These are phyloP conservation scores for Parmelia sp. DNA, from an alignment of 495 filamentous ascomycete species.

Conservation along the genomic window DNA sequence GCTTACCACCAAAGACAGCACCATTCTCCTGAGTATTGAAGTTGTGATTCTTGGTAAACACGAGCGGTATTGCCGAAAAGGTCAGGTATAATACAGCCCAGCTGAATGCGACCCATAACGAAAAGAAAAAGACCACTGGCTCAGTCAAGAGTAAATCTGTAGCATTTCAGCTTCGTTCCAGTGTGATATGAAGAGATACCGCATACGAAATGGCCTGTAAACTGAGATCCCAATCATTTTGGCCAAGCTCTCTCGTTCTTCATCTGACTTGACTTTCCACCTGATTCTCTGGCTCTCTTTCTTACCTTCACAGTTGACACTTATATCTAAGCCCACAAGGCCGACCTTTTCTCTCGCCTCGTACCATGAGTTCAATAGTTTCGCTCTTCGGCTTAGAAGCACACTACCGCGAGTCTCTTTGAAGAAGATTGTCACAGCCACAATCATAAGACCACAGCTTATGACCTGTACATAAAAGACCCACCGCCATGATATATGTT, in stretches of 20 bases:
- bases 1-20: slow-evolving; percentile 59
- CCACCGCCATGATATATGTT: slow-evolving; percentile 73
- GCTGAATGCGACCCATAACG: slow-evolving; percentile 80
- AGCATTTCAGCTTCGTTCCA: slow-evolving; percentile 9
- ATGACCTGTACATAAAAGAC: slow-evolving; percentile 85
- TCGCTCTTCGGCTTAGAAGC: slow-evolving; percentile 70
- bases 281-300: slow-evolving; percentile 55
- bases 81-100: slow-evolving; percentile 89
- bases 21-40: slow-evolving; percentile 64
- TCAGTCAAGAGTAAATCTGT: slow-evolving; percentile 75
- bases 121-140: slow-evolving; percentile 92
- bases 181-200: not conserved
- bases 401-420: slow-evolving; percentile 81
- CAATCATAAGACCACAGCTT: slow-evolving; percentile 54
- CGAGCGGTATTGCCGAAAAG: slow-evolving; percentile 69
- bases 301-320: slow-evolving; percentile 28
- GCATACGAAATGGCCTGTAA: slow-evolving; percentile 67
- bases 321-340: slow-evolving; percentile 54
- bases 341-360: slow-evolving; percentile 61
- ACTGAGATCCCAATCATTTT: slow-evolving; percentile 72
- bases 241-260: slow-evolving; percentile 61
- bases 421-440: slow-evolving; percentile 59
- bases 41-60: slow-evolving; percentile 63
- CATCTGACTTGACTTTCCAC: slow-evolving; percentile 81
- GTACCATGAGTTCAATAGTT: slow-evolving; percentile 71